phyloP scores from a whole-genome alignment of 495 filamentous ascomycete species.

The Haplographium delicatum region DNA sequence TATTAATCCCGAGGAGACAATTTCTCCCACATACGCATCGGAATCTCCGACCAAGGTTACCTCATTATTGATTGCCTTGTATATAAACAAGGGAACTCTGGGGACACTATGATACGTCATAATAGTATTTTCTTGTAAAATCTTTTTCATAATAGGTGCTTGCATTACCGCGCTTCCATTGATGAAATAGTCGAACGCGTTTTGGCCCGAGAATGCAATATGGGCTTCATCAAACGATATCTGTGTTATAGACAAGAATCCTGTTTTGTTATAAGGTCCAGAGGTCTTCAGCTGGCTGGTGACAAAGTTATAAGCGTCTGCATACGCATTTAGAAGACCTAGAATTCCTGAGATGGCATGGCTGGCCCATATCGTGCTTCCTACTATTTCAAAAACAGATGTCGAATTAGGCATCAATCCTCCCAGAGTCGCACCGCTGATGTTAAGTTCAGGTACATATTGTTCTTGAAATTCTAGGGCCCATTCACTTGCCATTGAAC shows the following conservation, averaged over 20 bases:
- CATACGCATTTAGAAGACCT: constrained; percentile 3
- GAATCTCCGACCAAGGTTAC: constrained; percentile 36
- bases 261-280: constrained; percentile 25
- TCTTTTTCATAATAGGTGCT: constrained; percentile 16
- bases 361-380: constrained; percentile 18
- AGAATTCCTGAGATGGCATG: background rate
- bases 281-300: constrained; percentile 1
- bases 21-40: constrained; percentile 37
- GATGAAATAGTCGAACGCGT: constrained; percentile 38
- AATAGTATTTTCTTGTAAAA: constrained; percentile 29
- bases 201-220: constrained; percentile 26
- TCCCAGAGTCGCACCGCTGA: constrained; percentile 45
- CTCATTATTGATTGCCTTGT: constrained; percentile 47
- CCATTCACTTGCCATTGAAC: constrained; percentile 47
- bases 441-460: constrained; percentile 50
- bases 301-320: background rate
- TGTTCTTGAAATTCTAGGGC: constrained; percentile 44
- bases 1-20: constrained; percentile 32
- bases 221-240: constrained; percentile 26
- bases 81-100: constrained; percentile 39
- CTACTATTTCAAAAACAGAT: background rate
- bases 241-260: constrained; percentile 28
- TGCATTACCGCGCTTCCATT: constrained; percentile 28
- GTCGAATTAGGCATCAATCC: constrained; percentile 37
- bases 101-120: constrained; percentile 41